Evolutionary conservation across 192 early-diverging fungal species (phyloP), one percentile per base, ranked within the genome.

Genomic region (Umbelopsis isabellina): DNA sequence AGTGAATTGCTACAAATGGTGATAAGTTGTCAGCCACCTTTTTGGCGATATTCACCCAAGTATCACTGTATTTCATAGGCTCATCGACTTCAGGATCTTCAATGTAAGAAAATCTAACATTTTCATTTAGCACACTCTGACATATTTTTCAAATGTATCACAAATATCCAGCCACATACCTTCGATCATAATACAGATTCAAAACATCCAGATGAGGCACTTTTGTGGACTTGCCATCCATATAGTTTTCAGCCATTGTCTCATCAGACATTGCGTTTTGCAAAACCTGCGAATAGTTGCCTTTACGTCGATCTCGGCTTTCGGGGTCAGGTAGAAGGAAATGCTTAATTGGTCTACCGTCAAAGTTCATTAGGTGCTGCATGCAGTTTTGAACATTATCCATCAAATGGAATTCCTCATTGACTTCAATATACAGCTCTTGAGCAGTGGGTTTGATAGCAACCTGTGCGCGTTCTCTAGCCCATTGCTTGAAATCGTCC

Each of bases 1-100:
- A 82, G 69, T 82, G 80, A 49, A 82, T 72, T 8, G 74, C 80
- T 0, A 82, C 55, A 71, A 70, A 82, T 44, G 77, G 77, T 23
- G 66, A 22, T 1, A 79, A 67, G 33, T 74, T 66, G 6, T 46
- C 33, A 1, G 78, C 74, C 69, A 79, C 68, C 18, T 64, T n/a
- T 22, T 74, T 67, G 5, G 78, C 78, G 0, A 75, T 49, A 0
- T 52, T 23, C 1, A 46, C 50, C 78, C 78, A 79, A 16, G 61
- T 50, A 16, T 44, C 12, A 33, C 52, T 68, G 21, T 79, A 79
- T 41, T 45, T 55, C 8, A 79, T 20, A 3, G 76, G 76, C 16
- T 49, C 66, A 4, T 72, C 18, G 8, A 51, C 73, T 48, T 65
- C 47, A 16, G 55, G 46, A 22, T 75, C 66, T 53, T 68, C 58